phyloP scores from a whole-genome alignment of 192 early-diverging fungal species.

The Cladochytrium replicatum region DNA sequence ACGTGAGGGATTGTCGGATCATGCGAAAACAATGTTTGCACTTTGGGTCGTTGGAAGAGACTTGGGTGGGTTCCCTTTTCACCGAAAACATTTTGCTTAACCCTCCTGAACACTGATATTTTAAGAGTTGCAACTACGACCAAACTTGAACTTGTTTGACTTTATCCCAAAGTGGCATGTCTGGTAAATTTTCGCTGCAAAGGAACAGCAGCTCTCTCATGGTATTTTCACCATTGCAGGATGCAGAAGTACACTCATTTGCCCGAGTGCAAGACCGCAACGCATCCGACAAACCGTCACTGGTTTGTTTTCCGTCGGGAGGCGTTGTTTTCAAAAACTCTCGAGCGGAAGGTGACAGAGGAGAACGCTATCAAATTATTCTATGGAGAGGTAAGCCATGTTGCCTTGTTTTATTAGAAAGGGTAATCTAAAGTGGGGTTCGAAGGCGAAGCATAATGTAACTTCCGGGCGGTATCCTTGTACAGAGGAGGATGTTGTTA shows the following conservation, averaged over 20 bases:
- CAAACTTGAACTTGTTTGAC: constrained; percentile 33
- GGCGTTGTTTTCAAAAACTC: constrained; percentile 25
- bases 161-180: constrained; percentile 36
- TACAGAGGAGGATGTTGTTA: constrained; percentile 28
- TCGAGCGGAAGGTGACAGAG: constrained; percentile 21
- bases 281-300: constrained; percentile 40
- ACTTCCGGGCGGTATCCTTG: constrained; percentile 40
- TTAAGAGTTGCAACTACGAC: constrained; percentile 44
- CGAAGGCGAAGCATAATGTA: constrained; percentile 42
- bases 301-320: constrained; percentile 48
- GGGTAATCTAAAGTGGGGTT: neutral
- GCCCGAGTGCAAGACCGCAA: constrained; percentile 37
- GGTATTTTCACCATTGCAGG: constrained; percentile 13
- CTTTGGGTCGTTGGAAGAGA: constrained; percentile 48
- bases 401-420: neutral
- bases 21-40: constrained; percentile 28
- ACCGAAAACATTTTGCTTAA: neutral
- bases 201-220: neutral
- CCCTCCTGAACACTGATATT: neutral
- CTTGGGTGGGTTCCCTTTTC: constrained; percentile 31
- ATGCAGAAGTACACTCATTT: constrained; percentile 49
- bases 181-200: constrained; percentile 8
- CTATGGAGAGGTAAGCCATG: constrained; percentile 39
- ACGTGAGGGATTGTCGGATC: constrained; percentile 24
- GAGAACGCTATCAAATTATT: constrained; percentile 29